A percentile compares a stretch with the other conserved stretches of the same genome.
Conservation (phyloP, 305 asterid genomes). For the Vinca major region DNA sequence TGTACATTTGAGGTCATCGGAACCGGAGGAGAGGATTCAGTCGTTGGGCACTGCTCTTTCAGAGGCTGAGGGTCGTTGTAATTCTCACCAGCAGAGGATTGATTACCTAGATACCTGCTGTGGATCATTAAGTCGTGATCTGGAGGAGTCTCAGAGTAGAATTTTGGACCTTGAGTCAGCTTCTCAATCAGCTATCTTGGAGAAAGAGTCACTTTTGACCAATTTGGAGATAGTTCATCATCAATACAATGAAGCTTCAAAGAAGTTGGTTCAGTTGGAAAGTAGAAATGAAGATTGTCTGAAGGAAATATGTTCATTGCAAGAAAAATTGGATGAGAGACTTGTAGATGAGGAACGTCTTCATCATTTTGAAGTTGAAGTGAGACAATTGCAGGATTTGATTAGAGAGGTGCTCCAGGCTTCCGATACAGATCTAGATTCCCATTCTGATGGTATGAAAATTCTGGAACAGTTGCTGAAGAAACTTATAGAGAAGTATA, state of each 20-base stretch:
- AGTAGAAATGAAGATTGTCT: constrained; percentile 40
- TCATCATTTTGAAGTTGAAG: constrained; percentile 39
- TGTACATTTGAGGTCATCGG: constrained; percentile 68
- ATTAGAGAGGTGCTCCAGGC: constrained; percentile 52
- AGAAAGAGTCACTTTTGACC: constrained; percentile 49
- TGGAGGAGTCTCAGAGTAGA: constrained; percentile 55
- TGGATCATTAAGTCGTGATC: constrained; percentile 48
- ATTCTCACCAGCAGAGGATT: constrained; percentile 67
- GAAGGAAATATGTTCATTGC: constrained; percentile 43
- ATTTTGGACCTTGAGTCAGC: constrained; percentile 53
- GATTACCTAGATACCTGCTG: constrained; percentile 47
- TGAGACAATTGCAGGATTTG: constrained; percentile 53
- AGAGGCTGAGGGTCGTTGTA: constrained; percentile 54
- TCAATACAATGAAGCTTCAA: constrained; percentile 36
- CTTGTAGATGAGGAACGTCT: constrained; percentile 47
- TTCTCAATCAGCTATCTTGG: constrained; percentile 42
- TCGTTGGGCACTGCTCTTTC: constrained; percentile 67
- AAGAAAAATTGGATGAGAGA: constrained; percentile 40
- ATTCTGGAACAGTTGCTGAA: constrained; percentile 46
- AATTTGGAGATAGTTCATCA: constrained; percentile 47
- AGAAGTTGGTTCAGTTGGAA: constrained; percentile 34
- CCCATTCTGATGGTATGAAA: constrained; percentile 39
- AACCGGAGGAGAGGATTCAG: constrained; percentile 79
- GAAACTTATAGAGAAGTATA: constrained; percentile 56
- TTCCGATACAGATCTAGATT: constrained; percentile 34